Percentiles rank a stretch among this genome's conserved stretches.
These are phyloP conservation scores for Benincasa hispida DNA, from an alignment of 306 rosid genomes.

Conservation along the genomic window DNA sequence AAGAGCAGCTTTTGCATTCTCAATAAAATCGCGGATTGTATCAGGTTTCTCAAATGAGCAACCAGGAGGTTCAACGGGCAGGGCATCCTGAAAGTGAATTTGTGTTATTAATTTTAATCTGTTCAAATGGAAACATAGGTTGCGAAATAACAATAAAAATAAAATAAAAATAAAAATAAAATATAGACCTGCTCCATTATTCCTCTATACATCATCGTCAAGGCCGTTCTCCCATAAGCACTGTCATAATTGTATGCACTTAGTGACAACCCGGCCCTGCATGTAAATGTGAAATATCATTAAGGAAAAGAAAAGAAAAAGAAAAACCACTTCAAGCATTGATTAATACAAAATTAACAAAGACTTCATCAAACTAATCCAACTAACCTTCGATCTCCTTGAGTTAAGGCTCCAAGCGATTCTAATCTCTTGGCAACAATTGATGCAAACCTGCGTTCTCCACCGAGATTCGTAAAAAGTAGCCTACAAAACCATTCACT, in stretches of 20 bases:
- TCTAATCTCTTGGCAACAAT: constrained; percentile 96
- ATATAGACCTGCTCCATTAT: constrained; percentile 81
- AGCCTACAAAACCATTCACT: constrained; percentile 41
- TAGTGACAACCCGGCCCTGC: constrained; percentile 88
- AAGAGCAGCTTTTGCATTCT: constrained; percentile 81
- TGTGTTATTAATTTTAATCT: constrained; percentile 8
- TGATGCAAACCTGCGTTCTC: constrained; percentile 96
- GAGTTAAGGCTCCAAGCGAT: constrained; percentile 97
- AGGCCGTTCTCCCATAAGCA: constrained; percentile 82
- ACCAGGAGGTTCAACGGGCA: constrained; percentile 93
- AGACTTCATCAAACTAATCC: constrained; percentile 4
- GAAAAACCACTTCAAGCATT: constrained; percentile 7
- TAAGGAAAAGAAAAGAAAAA: neutral
- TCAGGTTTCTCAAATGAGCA: constrained; percentile 69
- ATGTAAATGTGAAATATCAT: constrained; percentile 9
- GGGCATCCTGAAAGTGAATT: constrained; percentile 43
- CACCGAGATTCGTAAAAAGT: constrained; percentile 90
- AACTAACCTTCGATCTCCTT: constrained; percentile 94
- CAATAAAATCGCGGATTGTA: constrained; percentile 58
- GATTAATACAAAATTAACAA: constrained; percentile 1
- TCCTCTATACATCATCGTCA: constrained; percentile 82
- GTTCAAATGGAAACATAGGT: neutral
- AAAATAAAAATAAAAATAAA: neutral
- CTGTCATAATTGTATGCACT: constrained; percentile 95
- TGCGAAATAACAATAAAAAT: neutral